Conservation (phyloP, 2,329 filamentous ascomycete species). For the Fusarium metavorans region DNA sequence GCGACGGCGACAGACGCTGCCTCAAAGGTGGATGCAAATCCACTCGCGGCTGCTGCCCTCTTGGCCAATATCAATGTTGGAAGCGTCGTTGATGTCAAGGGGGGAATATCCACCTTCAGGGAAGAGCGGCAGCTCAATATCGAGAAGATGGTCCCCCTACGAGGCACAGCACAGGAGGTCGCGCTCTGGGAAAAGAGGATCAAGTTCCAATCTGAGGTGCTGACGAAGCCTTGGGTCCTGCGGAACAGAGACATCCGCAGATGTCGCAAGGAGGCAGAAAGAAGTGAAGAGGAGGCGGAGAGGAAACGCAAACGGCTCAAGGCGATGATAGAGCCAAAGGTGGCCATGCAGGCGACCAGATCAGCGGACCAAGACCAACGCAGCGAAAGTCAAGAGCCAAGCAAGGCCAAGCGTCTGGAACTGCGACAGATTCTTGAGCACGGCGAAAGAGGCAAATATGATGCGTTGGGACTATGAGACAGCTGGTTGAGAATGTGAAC, state of each 20-base stretch:
- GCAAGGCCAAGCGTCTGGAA: constrained; percentile 33
- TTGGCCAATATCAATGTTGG: constrained; percentile 61
- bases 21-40: constrained; percentile 8
- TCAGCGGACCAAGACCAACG: constrained; percentile 11
- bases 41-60: neutral
- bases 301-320: constrained; percentile 43
- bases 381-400: constrained; percentile 23
- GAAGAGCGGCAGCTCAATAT: constrained; percentile 65
- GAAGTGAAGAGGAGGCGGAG: constrained; percentile 44
- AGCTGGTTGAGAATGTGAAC: constrained; percentile 11
- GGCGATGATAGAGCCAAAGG: constrained; percentile 23
- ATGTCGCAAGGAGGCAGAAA: constrained; percentile 62
- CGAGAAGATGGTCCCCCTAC: constrained; percentile 61
- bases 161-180: constrained; percentile 68
- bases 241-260: constrained; percentile 60
- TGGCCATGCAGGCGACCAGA: constrained; percentile 8
- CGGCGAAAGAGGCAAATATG: constrained; percentile 49
- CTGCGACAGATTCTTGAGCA: constrained; percentile 45
- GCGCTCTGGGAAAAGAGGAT: constrained; percentile 68
- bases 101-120: constrained; percentile 61
- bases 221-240: constrained; percentile 68
- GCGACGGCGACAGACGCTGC: constrained; percentile 2
- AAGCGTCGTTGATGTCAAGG: constrained; percentile 68
- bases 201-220: constrained; percentile 62
- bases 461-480: constrained; percentile 50